A percentile compares a stretch with the other conserved stretches of the same genome.
Conservation (phyloP, 345 rosid genomes). For the Salix caprea region DNA sequence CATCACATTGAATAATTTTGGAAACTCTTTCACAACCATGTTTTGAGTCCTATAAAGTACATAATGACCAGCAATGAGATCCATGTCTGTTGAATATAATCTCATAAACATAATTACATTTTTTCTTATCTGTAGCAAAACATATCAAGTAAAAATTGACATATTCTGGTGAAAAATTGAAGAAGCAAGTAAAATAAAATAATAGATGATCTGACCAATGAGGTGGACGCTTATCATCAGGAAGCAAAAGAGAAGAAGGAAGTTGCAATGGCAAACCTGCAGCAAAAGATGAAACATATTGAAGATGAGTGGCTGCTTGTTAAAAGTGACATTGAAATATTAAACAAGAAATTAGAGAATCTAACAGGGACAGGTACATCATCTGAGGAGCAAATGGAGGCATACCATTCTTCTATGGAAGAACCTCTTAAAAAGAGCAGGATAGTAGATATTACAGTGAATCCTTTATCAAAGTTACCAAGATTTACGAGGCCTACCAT, state of each 20-base stretch:
- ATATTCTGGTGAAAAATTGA: neutral
- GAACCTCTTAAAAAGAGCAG: conserved; percentile 21
- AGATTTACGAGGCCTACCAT: conserved; percentile 74
- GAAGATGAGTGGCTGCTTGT: conserved; percentile 48
- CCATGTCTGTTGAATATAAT: too few species aligned
- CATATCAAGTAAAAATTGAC: neutral
- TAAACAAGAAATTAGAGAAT: conserved; percentile 43
- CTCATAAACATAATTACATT: too few species aligned
- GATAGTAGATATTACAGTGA: conserved; percentile 26
- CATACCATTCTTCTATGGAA: conserved; percentile 19
- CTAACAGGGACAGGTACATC: conserved; percentile 33
- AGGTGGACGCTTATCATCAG: conserved; percentile 33
- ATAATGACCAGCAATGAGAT: too few species aligned
- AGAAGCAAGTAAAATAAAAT: neutral
- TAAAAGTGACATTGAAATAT: conserved; percentile 32
- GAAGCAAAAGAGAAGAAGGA: conserved; percentile 47
- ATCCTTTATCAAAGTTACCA: conserved; percentile 40
- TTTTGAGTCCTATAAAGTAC: too few species aligned
- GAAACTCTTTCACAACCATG: too few species aligned
- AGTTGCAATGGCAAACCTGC: conserved; percentile 46
- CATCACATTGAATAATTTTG: too few species aligned
- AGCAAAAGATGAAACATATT: conserved; percentile 38
- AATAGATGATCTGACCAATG: conserved; percentile 3
- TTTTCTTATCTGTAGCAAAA: too few species aligned
- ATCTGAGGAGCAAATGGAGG: conserved; percentile 31